Evolutionary conservation across 345 rosid species (phyloP).

Genomic region (Eutrema japonicum): DNA sequence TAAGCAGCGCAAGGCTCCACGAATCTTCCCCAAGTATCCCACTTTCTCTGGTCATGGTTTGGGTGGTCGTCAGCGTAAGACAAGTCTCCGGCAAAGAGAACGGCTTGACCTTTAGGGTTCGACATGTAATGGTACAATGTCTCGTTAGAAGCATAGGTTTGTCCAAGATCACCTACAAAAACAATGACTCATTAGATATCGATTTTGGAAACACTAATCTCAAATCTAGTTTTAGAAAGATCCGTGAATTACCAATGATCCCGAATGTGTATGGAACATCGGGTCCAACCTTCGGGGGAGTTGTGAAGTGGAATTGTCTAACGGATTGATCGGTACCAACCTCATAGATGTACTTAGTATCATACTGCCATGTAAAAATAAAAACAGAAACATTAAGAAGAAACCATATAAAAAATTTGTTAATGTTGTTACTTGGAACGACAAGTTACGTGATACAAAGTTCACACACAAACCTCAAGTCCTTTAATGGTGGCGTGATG

Average conservation of each 20-base stretch:
- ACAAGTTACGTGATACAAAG: slow-evolving; percentile 8
- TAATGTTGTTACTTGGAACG: not conserved
- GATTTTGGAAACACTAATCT: not conserved
- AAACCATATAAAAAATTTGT: not conserved
- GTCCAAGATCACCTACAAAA: slow-evolving; percentile 81
- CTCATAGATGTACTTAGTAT: slow-evolving; percentile 57
- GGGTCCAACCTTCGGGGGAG: slow-evolving; percentile 63
- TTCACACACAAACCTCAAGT: slow-evolving; percentile 46
- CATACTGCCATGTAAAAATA: slow-evolving; percentile 38
- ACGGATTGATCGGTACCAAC: slow-evolving; percentile 52
- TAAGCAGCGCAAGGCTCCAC: slow-evolving; percentile 69
- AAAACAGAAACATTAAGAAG: not conserved
- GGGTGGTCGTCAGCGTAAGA: slow-evolving; percentile 74
- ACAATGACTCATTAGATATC: not conserved
- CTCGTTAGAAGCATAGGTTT: slow-evolving; percentile 67
- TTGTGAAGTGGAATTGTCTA: slow-evolving; percentile 56
- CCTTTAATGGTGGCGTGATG: slow-evolving; percentile 52
- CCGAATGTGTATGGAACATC: slow-evolving; percentile 60
- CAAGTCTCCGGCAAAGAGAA: slow-evolving; percentile 69
- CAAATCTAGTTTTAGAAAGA: not conserved
- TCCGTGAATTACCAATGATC: slow-evolving; percentile 29
- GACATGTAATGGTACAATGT: slow-evolving; percentile 67
- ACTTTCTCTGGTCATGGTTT: slow-evolving; percentile 60
- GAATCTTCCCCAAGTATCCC: slow-evolving; percentile 84
- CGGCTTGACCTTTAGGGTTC: slow-evolving; percentile 5